Percentiles rank a stretch among this genome's conserved stretches.
Evolutionary conservation across 2,329 filamentous ascomycete species (phyloP).

Genomic region (Pezicula radicicola): DNA sequence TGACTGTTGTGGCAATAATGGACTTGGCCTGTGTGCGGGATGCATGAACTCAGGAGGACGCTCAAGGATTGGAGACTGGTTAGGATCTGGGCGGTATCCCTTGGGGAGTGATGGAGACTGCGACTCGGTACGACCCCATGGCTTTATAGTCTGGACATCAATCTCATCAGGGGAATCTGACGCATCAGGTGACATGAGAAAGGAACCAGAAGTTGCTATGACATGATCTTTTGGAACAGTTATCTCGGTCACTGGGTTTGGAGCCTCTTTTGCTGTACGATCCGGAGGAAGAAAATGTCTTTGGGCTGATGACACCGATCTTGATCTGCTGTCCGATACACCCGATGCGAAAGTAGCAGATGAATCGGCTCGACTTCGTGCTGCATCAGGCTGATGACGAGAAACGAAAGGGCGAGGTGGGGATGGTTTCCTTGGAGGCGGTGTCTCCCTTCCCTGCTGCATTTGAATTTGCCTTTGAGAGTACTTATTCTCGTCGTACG

Average conservation of each 20-base stretch:
- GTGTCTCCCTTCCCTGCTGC: constrained; percentile 69
- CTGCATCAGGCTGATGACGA: constrained; percentile 26
- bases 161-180: constrained; percentile 11
- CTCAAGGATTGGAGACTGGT: constrained; percentile 14
- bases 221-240: constrained; percentile 13
- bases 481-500: constrained; percentile 84
- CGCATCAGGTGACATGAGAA: constrained; percentile 21
- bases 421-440: constrained; percentile 33
- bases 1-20: constrained; percentile 4
- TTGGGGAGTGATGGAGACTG: constrained; percentile 18
- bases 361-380: constrained; percentile 42
- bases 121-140: constrained; percentile 3
- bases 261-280: constrained; percentile 12
- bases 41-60: constrained; percentile 26
- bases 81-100: constrained; percentile 20
- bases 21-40: constrained; percentile 19
- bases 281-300: constrained; percentile 26
- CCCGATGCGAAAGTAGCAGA: constrained; percentile 36
- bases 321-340: constrained; percentile 36
- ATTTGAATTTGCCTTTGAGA: constrained; percentile 79
- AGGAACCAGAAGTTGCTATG: constrained; percentile 14
- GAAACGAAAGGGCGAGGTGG: constrained; percentile 21
- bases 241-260: constrained; percentile 8
- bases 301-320: constrained; percentile 44
- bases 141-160: constrained; percentile 3